Base-by-base conservation (phyloP, 2,329 filamentous ascomycete genomes). In the Coniochaeta pulveracea region DNA sequence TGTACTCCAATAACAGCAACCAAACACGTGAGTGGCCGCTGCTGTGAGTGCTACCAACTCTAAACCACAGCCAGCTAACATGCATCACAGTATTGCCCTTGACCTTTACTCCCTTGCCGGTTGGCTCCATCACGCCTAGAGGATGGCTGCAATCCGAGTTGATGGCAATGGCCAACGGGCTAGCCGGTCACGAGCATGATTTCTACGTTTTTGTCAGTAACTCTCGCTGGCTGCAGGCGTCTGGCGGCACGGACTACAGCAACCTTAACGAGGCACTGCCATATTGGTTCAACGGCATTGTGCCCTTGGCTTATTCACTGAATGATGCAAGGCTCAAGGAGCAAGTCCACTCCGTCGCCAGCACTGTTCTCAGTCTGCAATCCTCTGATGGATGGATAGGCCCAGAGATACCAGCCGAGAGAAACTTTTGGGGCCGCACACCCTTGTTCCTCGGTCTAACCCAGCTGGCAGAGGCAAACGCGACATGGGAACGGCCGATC, bases 231-330 rank as follows among this genome's bases (percentile, higher is more conserved):
- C 44, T 57, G 8, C 26, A 33, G 9, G 21, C 34, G 3, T 42
- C 62, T 1, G 67, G 67, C 2, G 44, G 54, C 12, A 44, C 49
- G 8, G 69, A 75, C 41, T 76, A 76, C 47, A 69, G 62, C 36
- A 53, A 51, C n/a, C 48, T 76, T 6, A 64, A 72, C 41, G 72
- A 76, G 51, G 67, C 60, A 1, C 56, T 67, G 14, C 68, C 72
- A 0, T 76, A 76, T 47, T 76, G 71, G 68, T 68, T 73, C 48
- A 76, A 76, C 43, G 65, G 63, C 3, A 51, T 75, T 2, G 69
- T 76, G 0, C 69, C 70, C 2, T 50, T 76, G 33, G 69, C 72
- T 1, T 76, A 66, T 41, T 48, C 51, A 0, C 47, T 69, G 2
- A 54, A 66, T 23, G 60, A 73, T 45, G 45, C 47, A 7, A 45